Percentiles rank a stretch among this genome's conserved stretches.
phyloP scores from a whole-genome alignment of 164 flowering plant species.

The Annona squamosa region DNA sequence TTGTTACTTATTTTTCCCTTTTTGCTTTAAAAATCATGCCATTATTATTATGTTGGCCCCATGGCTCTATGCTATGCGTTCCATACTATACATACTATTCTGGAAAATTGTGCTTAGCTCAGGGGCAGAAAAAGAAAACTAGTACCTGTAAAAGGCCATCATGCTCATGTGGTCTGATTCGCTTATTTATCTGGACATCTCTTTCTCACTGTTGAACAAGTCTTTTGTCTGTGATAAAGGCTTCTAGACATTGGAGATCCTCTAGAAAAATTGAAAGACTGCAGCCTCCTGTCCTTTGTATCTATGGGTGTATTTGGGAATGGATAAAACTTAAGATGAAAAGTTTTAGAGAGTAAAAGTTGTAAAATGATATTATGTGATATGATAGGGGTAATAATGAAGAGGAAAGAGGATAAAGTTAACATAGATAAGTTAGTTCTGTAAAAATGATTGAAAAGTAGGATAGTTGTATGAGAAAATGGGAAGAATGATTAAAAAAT shows the following conservation, averaged over 20 bases:
- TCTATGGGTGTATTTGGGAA: too few relatives aligned
- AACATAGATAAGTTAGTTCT: too few relatives aligned
- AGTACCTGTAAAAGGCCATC: background rate
- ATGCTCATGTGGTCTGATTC: background rate
- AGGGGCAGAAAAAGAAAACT: background rate
- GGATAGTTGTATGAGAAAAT: too few relatives aligned
- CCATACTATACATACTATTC: background rate
- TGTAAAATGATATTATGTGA: too few relatives aligned
- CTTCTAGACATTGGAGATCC: background rate
- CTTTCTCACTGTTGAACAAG: background rate
- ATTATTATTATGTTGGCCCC: background rate
- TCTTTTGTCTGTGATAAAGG: too few relatives aligned
- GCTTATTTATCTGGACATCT: background rate
- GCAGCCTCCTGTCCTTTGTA: background rate
- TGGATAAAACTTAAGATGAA: too few relatives aligned
- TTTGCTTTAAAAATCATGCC: background rate
- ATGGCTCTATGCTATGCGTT: background rate
- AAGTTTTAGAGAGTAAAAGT: too few relatives aligned
- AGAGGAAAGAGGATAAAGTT: too few relatives aligned
- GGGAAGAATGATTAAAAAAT: too few relatives aligned
- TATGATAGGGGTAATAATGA: too few relatives aligned
- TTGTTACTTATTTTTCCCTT: background rate
- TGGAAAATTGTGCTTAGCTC: background rate
- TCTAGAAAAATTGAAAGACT: background rate
- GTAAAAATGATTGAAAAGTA: too few relatives aligned